phyloP scores from a whole-genome alignment of 805 yeast genomes.

The Candida michaelii region DNA sequence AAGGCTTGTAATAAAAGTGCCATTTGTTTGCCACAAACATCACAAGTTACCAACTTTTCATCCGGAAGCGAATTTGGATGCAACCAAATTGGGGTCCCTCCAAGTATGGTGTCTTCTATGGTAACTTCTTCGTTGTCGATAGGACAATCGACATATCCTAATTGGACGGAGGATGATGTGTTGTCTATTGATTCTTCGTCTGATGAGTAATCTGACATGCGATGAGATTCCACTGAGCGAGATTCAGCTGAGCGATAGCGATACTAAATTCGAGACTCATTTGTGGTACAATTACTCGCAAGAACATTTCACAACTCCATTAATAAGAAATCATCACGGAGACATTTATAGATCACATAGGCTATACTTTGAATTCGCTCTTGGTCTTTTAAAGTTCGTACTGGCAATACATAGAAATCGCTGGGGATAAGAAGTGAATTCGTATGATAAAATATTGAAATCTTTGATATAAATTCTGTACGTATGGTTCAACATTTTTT shows the following conservation, averaged over 20 bases:
- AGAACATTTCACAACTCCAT: no score
- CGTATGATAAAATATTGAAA: background rate
- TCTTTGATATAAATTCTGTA: no score
- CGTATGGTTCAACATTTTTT: background rate
- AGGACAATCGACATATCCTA: conserved; percentile 60
- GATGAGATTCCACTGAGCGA: conserved; percentile 1
- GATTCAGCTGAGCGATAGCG: no score
- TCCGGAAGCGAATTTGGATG: conserved; percentile 59
- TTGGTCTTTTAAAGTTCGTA: no score
- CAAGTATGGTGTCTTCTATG: conserved; percentile 73
- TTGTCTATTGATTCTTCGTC: conserved; percentile 41
- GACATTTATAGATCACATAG: no score
- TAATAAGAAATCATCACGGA: no score
- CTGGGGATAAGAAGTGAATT: background rate
- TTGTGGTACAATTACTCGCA: no score
- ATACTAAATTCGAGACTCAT: no score
- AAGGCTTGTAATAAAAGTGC: conserved; percentile 74
- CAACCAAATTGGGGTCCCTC: conserved; percentile 71
- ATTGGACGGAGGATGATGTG: conserved; percentile 31
- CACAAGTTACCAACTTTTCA: conserved; percentile 56
- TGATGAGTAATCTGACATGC: conserved; percentile 45
- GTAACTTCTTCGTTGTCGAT: conserved; percentile 38
- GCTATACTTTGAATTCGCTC: no score
- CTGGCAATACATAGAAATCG: background rate
- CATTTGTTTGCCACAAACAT: conserved; percentile 61